Base-by-base conservation (phyloP, 192 early-diverging fungal genomes). In the Gaertneriomyces sp. region DNA sequence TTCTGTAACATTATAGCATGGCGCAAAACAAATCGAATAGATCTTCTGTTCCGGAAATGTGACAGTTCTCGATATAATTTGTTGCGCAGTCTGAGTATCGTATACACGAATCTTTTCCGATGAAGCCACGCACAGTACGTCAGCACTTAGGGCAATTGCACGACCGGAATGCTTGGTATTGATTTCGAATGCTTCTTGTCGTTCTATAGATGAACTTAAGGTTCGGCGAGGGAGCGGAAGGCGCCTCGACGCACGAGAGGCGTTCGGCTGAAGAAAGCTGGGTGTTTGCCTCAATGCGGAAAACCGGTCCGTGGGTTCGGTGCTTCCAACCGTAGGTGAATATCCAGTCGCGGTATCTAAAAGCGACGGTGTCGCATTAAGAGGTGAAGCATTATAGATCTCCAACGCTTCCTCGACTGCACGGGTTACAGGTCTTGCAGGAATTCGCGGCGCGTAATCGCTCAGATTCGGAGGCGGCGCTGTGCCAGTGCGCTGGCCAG, bases 21-120 rank as follows among this genome's bases (percentile, higher is more conserved):
- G 88, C 9, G 79, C 79, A 65, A 88, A 87, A 11, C 69, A 53
- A 53, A 87, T 74, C 16, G 74, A 74, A 14, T 74, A 74, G 9
- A 82, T 79, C 41, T 83, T 84, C 7, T 69, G 56, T 17, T 81
- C 82, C 33, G 65, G 74, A 45, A 81, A 74, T n/a, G 77, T 66
- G 10, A 83, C 69, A 5, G 80, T 76, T 7, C 73, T 71, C 14
- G 25, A 33, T 33, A 33, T 33, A 51, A 72, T 66, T 45, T 81
- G 80, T 33, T 79, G 69, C 12, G 80, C 81, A 0, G 70, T 79
- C 5, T 67, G 59, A 5, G 78, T 67, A 53, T 69, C 58, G 76
- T 73, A 74, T 12, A 78, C 66, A 14, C 76, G 69, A 16, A 76
- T 61, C 40, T 75, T 72, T 41, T 71, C 53, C 25, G 70, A 65